phyloP scores from a whole-genome alignment of 1,284 basidiomycete species.

The Ustilago curta region DNA sequence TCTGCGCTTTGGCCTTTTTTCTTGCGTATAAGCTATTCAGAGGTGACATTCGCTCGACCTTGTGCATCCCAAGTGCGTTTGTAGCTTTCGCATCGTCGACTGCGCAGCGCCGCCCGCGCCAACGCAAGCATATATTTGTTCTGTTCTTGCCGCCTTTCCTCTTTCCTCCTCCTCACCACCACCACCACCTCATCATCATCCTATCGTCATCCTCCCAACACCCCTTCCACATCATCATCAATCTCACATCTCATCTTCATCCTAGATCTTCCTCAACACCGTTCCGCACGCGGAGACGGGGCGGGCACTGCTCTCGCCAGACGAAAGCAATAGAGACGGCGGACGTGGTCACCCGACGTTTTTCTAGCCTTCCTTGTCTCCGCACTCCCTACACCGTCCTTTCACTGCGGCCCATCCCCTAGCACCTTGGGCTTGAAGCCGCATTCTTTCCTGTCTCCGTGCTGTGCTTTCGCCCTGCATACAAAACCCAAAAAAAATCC shows the following conservation, averaged over 20 bases:
- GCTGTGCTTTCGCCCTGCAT: background rate
- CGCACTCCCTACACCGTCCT: conserved; percentile 4
- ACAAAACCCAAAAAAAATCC: conserved; percentile 2
- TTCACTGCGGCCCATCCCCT: background rate
- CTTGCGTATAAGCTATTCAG: too few relatives aligned
- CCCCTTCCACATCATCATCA: background rate
- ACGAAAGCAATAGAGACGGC: conserved; percentile 30
- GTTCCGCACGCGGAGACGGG: conserved; percentile 10
- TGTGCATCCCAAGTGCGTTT: background rate
- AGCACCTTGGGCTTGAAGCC: background rate
- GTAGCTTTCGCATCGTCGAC: background rate
- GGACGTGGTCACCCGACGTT: conserved; percentile 48
- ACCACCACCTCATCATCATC: conserved; percentile 12
- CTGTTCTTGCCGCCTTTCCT: background rate
- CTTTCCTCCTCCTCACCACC: conserved; percentile 25
- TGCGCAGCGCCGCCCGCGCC: conserved; percentile 11
- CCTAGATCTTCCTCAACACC: conserved; percentile 3
- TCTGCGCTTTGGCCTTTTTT: too few relatives aligned
- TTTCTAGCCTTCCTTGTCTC: conserved; percentile 11
- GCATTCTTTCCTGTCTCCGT: conserved; percentile 4
- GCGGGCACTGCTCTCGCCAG: conserved; percentile 13
- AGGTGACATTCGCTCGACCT: background rate
- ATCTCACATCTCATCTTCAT: background rate
- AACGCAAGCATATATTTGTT: background rate
- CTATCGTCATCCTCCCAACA: background rate